phyloP scores from a whole-genome alignment of 371 early-diverging fungal species.

The Smittium mucronatum region DNA sequence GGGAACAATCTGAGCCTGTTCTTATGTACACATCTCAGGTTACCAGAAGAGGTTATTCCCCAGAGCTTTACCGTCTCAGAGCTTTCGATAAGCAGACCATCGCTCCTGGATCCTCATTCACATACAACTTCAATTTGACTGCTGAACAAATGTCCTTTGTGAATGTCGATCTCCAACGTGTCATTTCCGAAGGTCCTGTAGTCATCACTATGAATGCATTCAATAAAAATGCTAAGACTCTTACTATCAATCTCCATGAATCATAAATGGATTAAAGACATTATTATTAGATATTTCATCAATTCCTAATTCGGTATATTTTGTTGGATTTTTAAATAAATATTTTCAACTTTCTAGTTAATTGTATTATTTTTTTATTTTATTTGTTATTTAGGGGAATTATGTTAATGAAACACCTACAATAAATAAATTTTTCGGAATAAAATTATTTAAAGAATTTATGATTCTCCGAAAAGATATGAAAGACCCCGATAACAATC shows the following conservation, averaged over 20 bases:
- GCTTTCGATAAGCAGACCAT: slow-evolving; percentile 19
- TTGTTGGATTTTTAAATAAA: too few relatives aligned
- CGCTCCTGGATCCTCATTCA: slow-evolving; percentile 16
- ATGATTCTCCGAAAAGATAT: too few relatives aligned
- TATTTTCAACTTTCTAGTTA: too few relatives aligned
- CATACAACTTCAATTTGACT: slow-evolving; percentile 19
- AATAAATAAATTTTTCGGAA: too few relatives aligned
- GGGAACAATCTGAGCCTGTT: slow-evolving; percentile 41
- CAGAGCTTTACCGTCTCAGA: slow-evolving; percentile 30
- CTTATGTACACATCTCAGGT: slow-evolving; percentile 46
- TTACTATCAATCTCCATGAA: neutral
- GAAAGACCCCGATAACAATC: too few relatives aligned
- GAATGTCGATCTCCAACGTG: slow-evolving; percentile 22
- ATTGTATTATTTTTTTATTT: too few relatives aligned
- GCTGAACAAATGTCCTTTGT: slow-evolving; percentile 33
- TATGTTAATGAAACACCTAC: too few relatives aligned
- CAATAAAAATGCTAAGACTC: neutral
- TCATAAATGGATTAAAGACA: too few relatives aligned
- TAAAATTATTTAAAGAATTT: too few relatives aligned
- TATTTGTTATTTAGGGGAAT: too few relatives aligned
- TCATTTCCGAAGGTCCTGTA: slow-evolving; percentile 32
- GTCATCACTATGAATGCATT: slow-evolving; percentile 37
- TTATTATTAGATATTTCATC: too few relatives aligned
- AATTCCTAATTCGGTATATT: too few relatives aligned
- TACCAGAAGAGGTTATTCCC: slow-evolving; percentile 34